Base-by-base conservation (phyloP, 2,329 filamentous ascomycete species). In the Trichoderma afroharzianum region DNA sequence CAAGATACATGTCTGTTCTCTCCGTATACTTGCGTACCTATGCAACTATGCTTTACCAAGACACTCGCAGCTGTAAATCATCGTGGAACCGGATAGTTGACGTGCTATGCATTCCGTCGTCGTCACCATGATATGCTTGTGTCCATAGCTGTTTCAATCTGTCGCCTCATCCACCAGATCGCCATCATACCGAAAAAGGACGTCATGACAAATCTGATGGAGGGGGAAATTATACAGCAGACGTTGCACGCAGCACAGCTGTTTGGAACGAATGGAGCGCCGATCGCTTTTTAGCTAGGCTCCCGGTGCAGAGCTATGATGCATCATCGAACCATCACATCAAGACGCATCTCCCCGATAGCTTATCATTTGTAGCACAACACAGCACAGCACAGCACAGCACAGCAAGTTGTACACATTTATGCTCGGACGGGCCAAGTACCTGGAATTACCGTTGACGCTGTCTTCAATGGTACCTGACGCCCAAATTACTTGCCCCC, bases 141-240 rank as follows among this genome's bases (percentile, higher is more conserved):
- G 24, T 32, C 21, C 26, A 47, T 61, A 6, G 36, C 66, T 26
- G 28, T 26, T 68, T 58, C 66, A 50, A 21, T 26, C 3, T 2
- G 18, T 68, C 21, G n/a, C 18, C 11, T 61, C n/a, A 7, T 28
- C 18, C 15, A 5, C 63, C 33, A 39, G 28, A 68, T 68, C 66
- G 28, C 50, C 30, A 67, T 57, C 21, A 50, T 14, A 26, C 15
- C n/a, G 18, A 61, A 57, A 53, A 18, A 71, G 69, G 28, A 71
- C 55, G 69, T 61, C 69, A 71, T 66, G 62, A 71, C 58, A 30
- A 39, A 33, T 55, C 15, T n/a, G 58, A 43, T 71, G 36, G 59
- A 36, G 68, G 50, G 68, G 43, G 50, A 36, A 63, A 63, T 53
- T 57, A 26, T 30, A 18, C 55, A 32, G 8, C 15, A n/a, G 21